phyloP scores from a whole-genome alignment of 192 early-diverging fungal genomes.

The Podila horticola region DNA sequence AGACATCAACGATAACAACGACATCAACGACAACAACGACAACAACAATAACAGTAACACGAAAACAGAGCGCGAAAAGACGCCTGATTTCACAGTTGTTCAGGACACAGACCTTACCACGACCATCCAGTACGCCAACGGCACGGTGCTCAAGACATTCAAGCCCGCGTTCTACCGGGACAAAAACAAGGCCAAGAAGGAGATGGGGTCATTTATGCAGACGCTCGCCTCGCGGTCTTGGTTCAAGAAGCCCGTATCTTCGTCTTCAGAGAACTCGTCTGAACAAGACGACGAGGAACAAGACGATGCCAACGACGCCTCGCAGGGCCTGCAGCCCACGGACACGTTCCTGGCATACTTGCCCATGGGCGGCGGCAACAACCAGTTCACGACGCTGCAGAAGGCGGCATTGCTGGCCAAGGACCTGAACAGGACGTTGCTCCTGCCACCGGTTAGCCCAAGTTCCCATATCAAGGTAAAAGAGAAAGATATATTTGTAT shows the following conservation, averaged over 20 bases:
- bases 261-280: neutral
- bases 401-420: conserved; percentile 43
- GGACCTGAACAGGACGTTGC: conserved; percentile 42
- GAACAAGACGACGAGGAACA: neutral
- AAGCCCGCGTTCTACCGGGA: conserved; percentile 38
- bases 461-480: conserved; percentile 53
- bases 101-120: conserved; percentile 12
- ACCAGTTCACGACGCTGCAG: conserved; percentile 43
- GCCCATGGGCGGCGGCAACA: conserved; percentile 51
- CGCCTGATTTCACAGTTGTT: neutral
- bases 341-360: conserved; percentile 28
- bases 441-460: conserved; percentile 41
- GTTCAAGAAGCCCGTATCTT: neutral
- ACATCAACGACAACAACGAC: neutral
- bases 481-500: neutral
- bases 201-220: conserved; percentile 38
- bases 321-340: neutral
- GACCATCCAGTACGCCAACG: conserved; percentile 16
- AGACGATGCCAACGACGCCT: neutral
- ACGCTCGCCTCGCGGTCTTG: conserved; percentile 25
- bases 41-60: neutral
- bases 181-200: conserved; percentile 14
- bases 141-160: conserved; percentile 27
- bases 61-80: neutral
- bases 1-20: neutral